A percentile compares a stretch with the other conserved stretches of the same genome.
phyloP scores from a whole-genome alignment of 805 yeast species.

The Candida multigemmis region DNA sequence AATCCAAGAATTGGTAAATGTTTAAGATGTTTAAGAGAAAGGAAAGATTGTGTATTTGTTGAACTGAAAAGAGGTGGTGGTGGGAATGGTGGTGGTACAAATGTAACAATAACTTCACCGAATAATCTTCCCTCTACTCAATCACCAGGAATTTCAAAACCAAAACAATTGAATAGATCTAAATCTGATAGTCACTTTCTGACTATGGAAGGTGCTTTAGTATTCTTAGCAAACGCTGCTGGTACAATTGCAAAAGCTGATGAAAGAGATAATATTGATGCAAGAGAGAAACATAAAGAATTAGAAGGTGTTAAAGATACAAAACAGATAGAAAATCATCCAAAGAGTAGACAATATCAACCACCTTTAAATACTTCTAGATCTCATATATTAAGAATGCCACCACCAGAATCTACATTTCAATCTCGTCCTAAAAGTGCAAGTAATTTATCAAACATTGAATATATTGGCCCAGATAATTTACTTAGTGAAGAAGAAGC shows the following conservation, averaged over 20 bases:
- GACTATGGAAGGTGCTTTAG: conserved; percentile 52
- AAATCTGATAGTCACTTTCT: conserved; percentile 18
- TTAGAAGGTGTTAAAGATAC: conserved; percentile 19
- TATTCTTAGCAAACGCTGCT: conserved; percentile 70
- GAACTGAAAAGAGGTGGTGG: conserved; percentile 27
- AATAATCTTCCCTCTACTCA: background rate
- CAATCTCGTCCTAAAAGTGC: conserved; percentile 41
- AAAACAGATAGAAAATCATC: conserved; percentile 2
- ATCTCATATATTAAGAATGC: background rate
- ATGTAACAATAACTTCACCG: too few relatives aligned
- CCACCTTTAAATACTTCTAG: background rate
- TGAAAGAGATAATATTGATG: conserved; percentile 52
- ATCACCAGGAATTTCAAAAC: background rate
- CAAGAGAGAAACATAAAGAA: conserved; percentile 37
- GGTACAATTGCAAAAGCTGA: conserved; percentile 67
- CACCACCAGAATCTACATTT: conserved; percentile 5
- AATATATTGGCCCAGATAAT: conserved; percentile 46
- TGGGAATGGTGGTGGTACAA: too few relatives aligned
- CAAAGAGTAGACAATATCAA: background rate
- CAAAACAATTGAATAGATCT: conserved; percentile 1
- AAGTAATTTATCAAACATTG: conserved; percentile 45
- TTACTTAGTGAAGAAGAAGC: conserved; percentile 60
- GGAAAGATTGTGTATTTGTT: conserved; percentile 68
- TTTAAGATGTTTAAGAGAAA: conserved; percentile 73
- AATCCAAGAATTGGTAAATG: conserved; percentile 77